phyloP scores from a whole-genome alignment of 345 rosid species.

The Populus deltoides region DNA sequence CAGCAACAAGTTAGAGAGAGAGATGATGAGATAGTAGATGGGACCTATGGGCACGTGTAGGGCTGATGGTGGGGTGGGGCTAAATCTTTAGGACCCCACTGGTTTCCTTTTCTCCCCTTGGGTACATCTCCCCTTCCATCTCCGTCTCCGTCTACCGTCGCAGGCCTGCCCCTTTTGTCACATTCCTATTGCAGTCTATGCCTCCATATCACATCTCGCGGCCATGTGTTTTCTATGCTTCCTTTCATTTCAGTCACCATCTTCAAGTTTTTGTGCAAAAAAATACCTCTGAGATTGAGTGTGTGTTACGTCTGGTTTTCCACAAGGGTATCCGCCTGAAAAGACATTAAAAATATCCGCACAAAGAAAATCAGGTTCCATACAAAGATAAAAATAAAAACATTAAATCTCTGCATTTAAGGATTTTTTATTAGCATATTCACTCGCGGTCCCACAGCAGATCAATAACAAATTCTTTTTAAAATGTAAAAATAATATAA shows the following conservation, averaged over 20 bases:
- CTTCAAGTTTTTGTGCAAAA: background rate
- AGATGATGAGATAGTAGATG: background rate
- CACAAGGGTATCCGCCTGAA: no score
- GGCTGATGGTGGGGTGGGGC: background rate
- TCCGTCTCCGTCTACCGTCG: background rate
- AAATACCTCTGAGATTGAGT: no score
- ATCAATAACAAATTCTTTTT: no score
- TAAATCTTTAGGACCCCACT: background rate
- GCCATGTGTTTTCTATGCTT: background rate
- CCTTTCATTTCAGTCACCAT: background rate
- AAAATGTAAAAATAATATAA: no score
- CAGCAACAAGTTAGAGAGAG: background rate
- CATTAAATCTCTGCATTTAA: no score
- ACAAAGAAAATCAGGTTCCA: no score
- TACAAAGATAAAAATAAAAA: no score
- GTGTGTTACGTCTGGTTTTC: no score
- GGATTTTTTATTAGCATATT: rapidly evolving
- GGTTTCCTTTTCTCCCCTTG: background rate
- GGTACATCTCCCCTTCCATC: background rate
- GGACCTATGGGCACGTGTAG: background rate
- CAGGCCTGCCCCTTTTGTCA: background rate
- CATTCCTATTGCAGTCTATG: background rate
- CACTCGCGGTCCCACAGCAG: rapidly evolving
- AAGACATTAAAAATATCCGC: no score
- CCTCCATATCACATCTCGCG: no score